Evolutionary conservation across 2,329 filamentous ascomycete species (phyloP), one percentile per base, ranked within the genome.

Genomic region (Fonsecaea nubica): DNA sequence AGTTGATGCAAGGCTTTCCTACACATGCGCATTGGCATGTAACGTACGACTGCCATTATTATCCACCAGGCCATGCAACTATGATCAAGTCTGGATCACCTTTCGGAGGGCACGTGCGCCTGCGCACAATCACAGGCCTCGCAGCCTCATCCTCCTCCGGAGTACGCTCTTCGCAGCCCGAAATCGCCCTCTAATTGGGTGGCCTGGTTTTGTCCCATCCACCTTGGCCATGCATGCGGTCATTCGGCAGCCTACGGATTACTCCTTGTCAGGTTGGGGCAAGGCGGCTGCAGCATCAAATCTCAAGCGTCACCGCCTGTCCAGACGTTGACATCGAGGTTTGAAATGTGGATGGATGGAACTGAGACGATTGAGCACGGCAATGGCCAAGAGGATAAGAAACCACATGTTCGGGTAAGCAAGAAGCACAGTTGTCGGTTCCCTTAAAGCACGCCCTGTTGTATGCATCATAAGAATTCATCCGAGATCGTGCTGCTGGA

Each of bases 381-480:
- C n/a, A n/a, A 55, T 18, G 36, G 5, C 42, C 53, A 42, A 33
- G 35, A 56, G 35, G 54, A 18, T 32, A 21, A 13, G 50, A 33
- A 50, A 32, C 50, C 9, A 50, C 18, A 25, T 32, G 18, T 33
- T 13, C 6, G 40, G 21, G 40, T 52, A 38, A 38, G 54, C 56
- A 61, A 69, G 60, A 67, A 66, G 69, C 69, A 69, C 57, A 61
- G 42, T 67, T 54, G 48, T 61, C 50, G 57, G 60, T 65, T 66
- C 67, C 67, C 56, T 66, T 62, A 64, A 64, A 69, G 65, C 63
- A 71, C 67, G 65, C 69, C 63, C 42, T 68, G 67, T 48, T 67
- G 65, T 68, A 67, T 71, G 69, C 69, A 71, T 71, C 69, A 68
- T 71, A 69, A 71, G 48, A 71, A 62, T 58, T 71, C 69, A 67